phyloP scores from a whole-genome alignment of 2,329 filamentous ascomycete species.

The Fusarium poae region DNA sequence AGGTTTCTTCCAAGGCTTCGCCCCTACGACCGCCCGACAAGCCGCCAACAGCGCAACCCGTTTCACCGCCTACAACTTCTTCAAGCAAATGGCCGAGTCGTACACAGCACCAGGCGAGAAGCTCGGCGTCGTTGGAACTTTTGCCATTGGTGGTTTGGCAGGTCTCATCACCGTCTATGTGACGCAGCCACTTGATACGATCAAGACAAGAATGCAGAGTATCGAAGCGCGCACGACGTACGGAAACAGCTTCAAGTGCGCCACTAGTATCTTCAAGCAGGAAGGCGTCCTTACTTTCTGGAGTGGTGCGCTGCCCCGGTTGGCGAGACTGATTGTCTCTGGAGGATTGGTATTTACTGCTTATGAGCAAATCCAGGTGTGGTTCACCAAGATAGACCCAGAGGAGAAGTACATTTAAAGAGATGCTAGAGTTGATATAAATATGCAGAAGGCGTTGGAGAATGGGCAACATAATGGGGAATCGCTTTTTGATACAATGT shows the following conservation, averaged over 20 bases:
- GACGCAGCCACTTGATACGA: constrained; percentile 83
- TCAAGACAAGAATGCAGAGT: constrained; percentile 99
- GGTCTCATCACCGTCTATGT: constrained; percentile 91
- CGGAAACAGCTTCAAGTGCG: constrained; percentile 89
- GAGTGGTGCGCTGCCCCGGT: constrained; percentile 89
- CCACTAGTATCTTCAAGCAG: constrained; percentile 83
- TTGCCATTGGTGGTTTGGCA: constrained; percentile 88
- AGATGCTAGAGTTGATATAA: neutral
- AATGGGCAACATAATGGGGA: constrained; percentile 26
- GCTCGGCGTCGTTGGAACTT: constrained; percentile 87
- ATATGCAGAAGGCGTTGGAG: constrained; percentile 32
- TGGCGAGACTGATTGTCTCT: constrained; percentile 88
- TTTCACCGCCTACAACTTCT: constrained; percentile 89
- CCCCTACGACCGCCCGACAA: constrained; percentile 93
- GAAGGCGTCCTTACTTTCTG: constrained; percentile 93
- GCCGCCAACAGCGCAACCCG: constrained; percentile 93
- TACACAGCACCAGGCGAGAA: constrained; percentile 97
- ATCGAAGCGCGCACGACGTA: constrained; percentile 85
- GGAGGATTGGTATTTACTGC: constrained; percentile 98
- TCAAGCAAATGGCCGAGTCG: constrained; percentile 90
- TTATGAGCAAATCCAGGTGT: constrained; percentile 89
- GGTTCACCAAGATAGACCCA: constrained; percentile 84
- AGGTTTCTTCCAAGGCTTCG: constrained; percentile 97
- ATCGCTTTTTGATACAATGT: constrained; percentile 47
- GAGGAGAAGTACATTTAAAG: constrained; percentile 83